phyloP scores from a whole-genome alignment of 2,329 filamentous ascomycete species.

The Colletotrichum tropicicola region DNA sequence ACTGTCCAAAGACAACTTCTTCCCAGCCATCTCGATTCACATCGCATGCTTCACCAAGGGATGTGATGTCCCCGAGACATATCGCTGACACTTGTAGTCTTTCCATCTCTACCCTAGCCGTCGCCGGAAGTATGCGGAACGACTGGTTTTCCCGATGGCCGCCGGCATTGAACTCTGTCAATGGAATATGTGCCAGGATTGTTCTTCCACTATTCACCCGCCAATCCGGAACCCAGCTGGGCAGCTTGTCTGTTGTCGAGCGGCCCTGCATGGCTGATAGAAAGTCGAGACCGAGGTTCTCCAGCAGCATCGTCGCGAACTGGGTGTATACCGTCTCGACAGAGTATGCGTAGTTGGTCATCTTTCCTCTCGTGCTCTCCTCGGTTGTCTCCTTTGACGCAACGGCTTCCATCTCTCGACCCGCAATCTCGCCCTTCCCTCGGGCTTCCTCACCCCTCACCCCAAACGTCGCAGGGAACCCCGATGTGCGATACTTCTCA shows the following conservation, averaged over 20 bases:
- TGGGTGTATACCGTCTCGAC: not conserved
- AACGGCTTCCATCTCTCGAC: not conserved
- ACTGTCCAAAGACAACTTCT: not conserved
- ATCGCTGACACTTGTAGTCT: not conserved
- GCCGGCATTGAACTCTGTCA: slow-evolving; percentile 4
- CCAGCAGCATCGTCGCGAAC: not conserved
- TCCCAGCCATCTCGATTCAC: not conserved
- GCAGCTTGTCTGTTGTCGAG: not conserved
- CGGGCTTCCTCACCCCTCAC: not conserved
- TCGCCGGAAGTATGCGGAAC: not conserved
- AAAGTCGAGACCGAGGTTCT: not conserved
- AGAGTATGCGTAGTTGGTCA: not conserved
- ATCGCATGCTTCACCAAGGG: not conserved
- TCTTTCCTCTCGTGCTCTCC: not conserved
- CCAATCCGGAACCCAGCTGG: slow-evolving; percentile 15
- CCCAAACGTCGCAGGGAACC: not conserved
- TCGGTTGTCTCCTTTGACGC: not conserved
- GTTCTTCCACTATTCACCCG: not conserved
- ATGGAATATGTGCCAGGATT: not conserved
- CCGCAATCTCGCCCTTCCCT: not conserved
- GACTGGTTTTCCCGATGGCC: not conserved
- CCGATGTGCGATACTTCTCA: not conserved
- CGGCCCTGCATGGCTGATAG: slow-evolving; percentile 3
- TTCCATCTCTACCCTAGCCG: not conserved
- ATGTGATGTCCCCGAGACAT: not conserved